Evolutionary conservation across 306 rosid species (phyloP).

Genomic region (Rubus idaeus): DNA sequence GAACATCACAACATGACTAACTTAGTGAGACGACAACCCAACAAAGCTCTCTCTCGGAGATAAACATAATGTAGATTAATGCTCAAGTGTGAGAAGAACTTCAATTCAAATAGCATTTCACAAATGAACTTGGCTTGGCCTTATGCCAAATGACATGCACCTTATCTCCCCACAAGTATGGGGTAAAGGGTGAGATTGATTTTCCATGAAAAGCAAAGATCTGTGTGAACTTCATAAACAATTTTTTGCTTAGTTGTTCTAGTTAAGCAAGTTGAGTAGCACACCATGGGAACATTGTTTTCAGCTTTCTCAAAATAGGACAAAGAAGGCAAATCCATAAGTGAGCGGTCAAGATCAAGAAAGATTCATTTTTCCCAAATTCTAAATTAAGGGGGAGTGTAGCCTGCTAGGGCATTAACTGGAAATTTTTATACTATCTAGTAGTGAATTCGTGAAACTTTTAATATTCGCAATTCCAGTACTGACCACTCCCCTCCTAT

Average conservation of each 20-base stretch:
- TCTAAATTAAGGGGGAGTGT: not conserved
- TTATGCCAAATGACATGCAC: not conserved
- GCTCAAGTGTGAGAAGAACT: not conserved
- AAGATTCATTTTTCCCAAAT: not conserved
- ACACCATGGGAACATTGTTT: not conserved
- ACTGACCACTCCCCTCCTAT: not conserved
- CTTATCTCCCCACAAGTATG: not conserved
- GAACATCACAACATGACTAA: not conserved
- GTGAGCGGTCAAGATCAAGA: not conserved
- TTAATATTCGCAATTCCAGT: no score
- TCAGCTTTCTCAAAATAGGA: no score
- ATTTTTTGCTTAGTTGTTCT: not conserved
- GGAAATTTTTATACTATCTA: not conserved
- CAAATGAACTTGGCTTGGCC: not conserved
- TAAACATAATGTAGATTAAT: not conserved
- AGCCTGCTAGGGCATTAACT: not conserved
- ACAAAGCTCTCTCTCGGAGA: not conserved
- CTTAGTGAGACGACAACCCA: not conserved
- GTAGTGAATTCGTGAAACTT: not conserved
- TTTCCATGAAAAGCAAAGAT: not conserved
- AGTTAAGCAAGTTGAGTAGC: not conserved
- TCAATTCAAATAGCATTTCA: no score
- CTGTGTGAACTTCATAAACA: not conserved
- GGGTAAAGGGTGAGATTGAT: not conserved
- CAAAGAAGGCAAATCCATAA: no score